Percentiles rank a stretch among this genome's conserved stretches.
Conservation (phyloP, 805 yeast genomes). For the Wickerhamiella allomyrinae region DNA sequence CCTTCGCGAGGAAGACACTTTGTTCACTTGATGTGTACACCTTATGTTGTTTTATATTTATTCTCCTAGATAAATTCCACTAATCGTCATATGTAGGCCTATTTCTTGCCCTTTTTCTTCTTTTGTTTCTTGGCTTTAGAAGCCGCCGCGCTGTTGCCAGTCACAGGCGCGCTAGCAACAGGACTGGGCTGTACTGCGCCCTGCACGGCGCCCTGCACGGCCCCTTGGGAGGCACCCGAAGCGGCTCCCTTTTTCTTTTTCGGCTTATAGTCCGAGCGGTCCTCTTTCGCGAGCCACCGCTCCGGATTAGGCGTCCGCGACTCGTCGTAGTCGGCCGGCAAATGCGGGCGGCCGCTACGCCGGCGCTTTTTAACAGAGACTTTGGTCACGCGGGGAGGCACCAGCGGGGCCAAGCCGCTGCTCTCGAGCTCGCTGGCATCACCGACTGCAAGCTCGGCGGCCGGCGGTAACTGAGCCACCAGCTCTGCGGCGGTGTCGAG, state of each 20-base stretch:
- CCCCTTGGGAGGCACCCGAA: constrained; percentile 30
- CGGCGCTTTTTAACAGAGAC: constrained; percentile 20
- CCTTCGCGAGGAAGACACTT: constrained; percentile 92
- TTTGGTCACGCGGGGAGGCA: constrained; percentile 19
- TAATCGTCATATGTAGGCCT: no score
- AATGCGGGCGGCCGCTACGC: constrained; percentile 24
- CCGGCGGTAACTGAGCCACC: constrained; percentile 4
- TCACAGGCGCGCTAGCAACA: neutral
- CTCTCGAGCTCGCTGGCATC: constrained; percentile 17
- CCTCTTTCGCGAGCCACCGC: constrained; percentile 85
- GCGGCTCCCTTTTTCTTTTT: constrained; percentile 43
- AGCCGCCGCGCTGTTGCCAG: constrained; percentile 2
- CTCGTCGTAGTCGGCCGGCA: constrained; percentile 31
- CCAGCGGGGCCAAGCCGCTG: constrained; percentile 1
- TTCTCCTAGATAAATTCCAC: neutral
- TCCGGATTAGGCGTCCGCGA: constrained; percentile 42
- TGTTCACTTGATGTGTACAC: constrained; percentile 49
- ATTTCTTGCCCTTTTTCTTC: constrained; percentile 25
- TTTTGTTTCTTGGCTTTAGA: constrained; percentile 17
- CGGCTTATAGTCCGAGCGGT: constrained; percentile 71
- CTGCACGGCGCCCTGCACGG: constrained; percentile 45
- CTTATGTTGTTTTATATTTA: constrained; percentile 3
- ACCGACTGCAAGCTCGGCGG: constrained; percentile 12
- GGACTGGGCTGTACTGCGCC: constrained; percentile 9
- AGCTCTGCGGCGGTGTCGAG: neutral